Conservation (phyloP, 352 stramenopile species). For the Phytophthora citrophthora region DNA sequence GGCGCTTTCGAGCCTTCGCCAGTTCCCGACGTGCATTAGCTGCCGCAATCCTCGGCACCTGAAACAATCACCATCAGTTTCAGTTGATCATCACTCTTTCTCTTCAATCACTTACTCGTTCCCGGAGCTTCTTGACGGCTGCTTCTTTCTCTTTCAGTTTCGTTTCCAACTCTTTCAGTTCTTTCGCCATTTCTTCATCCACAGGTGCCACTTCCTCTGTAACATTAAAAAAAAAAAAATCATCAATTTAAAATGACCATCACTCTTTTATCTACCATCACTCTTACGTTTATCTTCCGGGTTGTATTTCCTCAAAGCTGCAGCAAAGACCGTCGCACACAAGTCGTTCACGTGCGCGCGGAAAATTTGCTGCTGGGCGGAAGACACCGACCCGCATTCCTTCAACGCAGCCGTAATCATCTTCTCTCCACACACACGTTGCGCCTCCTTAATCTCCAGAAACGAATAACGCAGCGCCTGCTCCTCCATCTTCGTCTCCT, state of each 20-base stretch:
- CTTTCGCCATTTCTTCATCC: conserved; percentile 49
- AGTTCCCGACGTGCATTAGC: conserved; percentile 60
- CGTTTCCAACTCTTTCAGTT: conserved; percentile 55
- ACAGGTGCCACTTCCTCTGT: conserved; percentile 71
- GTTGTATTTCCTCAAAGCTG: conserved; percentile 74
- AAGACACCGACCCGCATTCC: conserved; percentile 57
- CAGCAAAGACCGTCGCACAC: conserved; percentile 75
- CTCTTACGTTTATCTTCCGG: conserved; percentile 62
- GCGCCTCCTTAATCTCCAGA: conserved; percentile 78
- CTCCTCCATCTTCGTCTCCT: conserved; percentile 5
- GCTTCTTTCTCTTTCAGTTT: conserved; percentile 62
- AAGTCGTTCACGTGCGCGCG: conserved; percentile 76
- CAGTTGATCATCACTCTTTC: neutral
- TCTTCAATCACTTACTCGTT: conserved; percentile 39
- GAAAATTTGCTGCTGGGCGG: conserved; percentile 76
- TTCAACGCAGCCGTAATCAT: conserved; percentile 54
- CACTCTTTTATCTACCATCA: neutral
- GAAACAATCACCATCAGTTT: neutral
- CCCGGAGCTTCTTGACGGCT: conserved; percentile 59
- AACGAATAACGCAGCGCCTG: conserved; percentile 63
- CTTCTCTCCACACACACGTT: conserved; percentile 67
- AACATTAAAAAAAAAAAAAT: neutral
- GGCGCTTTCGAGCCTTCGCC: conserved; percentile 60
- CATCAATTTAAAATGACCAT: neutral
- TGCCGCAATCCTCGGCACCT: conserved; percentile 63